Evolutionary conservation across 108 stramenopile species (phyloP), one percentile per base, ranked within the genome.

Genomic region (Fragilaria crotonensis): DNA sequence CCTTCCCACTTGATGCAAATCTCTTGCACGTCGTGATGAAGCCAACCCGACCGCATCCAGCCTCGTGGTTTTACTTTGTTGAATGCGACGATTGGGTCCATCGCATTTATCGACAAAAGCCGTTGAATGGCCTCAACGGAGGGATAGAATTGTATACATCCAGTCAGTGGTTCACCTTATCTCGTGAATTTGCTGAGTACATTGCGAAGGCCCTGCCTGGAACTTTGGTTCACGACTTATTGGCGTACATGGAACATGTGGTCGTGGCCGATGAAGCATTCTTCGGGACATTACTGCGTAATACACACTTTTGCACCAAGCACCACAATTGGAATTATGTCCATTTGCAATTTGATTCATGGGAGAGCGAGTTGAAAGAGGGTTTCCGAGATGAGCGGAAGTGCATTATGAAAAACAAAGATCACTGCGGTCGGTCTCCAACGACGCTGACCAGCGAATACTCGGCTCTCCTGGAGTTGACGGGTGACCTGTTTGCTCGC

Each of bases 181-280:
- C 89, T 55, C 70, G 88, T n/a, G 89, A 95, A 27, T 94, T 89
- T 52, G 93, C 94, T 22, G 62, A 81, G 52, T 94, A 89, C 58
- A 27, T 95, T 46, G 85, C 90, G 41, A 62, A 72, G 28, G 80
- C 84, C n/a, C 62, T 63, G 31, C 75, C 84, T 18, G 84, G 74
- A 4, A 77, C 68, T 33, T 84, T 95, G 50, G 86, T 92, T 21
- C 55, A 77, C 14, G 64, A 89, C 45, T 93, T 75, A 66, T 52
- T 80, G 33, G 73, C 80, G 7, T 97, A 97, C 56, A 77, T 83
- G 23, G 57, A 82, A 63, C 83, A 95, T 65, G 85, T 92, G 22
- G 93, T 95, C 14, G 93, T 97, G 50, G 93, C 96, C 5, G 96
- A 97, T 67, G 96, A 97, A 79, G 77, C 83, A 30, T 97, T 93